Percentiles rank a stretch among this genome's conserved stretches.
Evolutionary conservation across 192 early-diverging fungal species (phyloP).

Genomic region (Dimargaris cristalligena): DNA sequence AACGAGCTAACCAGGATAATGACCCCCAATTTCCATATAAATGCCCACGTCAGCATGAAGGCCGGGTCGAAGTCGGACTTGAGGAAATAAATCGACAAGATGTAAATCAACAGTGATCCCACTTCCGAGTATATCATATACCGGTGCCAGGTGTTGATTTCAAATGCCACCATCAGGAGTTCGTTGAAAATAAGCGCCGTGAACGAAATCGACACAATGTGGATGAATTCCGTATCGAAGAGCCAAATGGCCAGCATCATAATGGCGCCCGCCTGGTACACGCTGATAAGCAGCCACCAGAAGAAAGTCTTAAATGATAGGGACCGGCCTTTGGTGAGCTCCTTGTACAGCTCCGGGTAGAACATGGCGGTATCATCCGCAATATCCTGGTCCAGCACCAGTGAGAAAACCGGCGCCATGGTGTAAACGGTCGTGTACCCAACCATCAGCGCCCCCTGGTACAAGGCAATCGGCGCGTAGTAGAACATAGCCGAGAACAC

Average conservation of each 20-base stretch:
- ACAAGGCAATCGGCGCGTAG: slow-evolving; percentile 91
- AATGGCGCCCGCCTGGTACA: slow-evolving; percentile 91
- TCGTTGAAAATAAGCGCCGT: slow-evolving; percentile 90
- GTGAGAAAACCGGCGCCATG: slow-evolving; percentile 90
- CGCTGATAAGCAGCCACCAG: slow-evolving; percentile 83
- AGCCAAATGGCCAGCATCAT: slow-evolving; percentile 89
- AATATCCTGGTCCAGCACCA: slow-evolving; percentile 83
- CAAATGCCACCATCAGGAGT: slow-evolving; percentile 86
- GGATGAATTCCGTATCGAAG: slow-evolving; percentile 90
- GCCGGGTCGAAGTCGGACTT: slow-evolving; percentile 79
- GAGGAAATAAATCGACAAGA: slow-evolving; percentile 75
- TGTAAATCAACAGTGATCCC: slow-evolving; percentile 63
- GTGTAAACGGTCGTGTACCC: slow-evolving; percentile 96
- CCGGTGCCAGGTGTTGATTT: slow-evolving; percentile 87
- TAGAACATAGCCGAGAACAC: slow-evolving; percentile 94
- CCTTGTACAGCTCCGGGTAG: slow-evolving; percentile 89
- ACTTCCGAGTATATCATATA: slow-evolving; percentile 78
- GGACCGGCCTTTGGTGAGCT: slow-evolving; percentile 82
- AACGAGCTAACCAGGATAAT: slow-evolving; percentile 76
- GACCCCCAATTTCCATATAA: slow-evolving; percentile 79
- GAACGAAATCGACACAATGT: slow-evolving; percentile 89
- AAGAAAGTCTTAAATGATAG: slow-evolving; percentile 89
- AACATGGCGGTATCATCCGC: slow-evolving; percentile 74
- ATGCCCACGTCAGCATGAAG: slow-evolving; percentile 71
- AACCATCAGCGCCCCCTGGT: slow-evolving; percentile 71